A percentile compares a stretch with the other conserved stretches of the same genome.
Conservation (phyloP, 371 early-diverging fungal species). For the Coemansia sp. region DNA sequence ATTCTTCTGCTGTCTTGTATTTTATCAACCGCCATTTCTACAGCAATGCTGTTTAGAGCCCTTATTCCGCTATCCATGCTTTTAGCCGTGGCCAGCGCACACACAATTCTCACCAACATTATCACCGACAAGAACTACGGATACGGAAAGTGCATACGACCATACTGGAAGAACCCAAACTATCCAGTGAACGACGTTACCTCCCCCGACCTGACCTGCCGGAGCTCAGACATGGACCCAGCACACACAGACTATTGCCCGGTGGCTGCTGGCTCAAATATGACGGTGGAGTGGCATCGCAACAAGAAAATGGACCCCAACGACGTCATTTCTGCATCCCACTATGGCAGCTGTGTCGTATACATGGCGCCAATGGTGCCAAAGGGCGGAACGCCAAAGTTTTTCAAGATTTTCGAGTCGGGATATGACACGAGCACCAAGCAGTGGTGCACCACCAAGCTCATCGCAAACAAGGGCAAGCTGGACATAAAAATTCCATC, state of each 20-base stretch:
- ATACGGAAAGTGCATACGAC: constrained; percentile 3
- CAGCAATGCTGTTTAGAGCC: no score
- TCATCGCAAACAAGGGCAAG: background rate
- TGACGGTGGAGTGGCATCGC: constrained; percentile 7
- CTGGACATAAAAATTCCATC: background rate
- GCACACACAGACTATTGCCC: constrained; percentile 6
- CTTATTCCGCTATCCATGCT: no score
- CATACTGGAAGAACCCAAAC: background rate
- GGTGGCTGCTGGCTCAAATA: background rate
- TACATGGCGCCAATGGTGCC: constrained; percentile 5
- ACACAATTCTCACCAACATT: background rate
- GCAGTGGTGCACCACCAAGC: background rate
- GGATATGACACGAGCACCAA: background rate
- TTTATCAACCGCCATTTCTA: no score
- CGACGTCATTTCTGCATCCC: background rate
- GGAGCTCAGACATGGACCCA: constrained; percentile 9
- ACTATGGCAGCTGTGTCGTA: background rate
- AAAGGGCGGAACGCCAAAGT: background rate
- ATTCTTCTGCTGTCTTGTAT: no score
- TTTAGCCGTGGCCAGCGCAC: background rate
- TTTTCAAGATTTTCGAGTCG: background rate
- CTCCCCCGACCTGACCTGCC: constrained; percentile 6
- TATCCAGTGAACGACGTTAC: constrained; percentile 5
- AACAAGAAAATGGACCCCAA: background rate
- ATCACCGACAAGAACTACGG: background rate